Conservation (phyloP, 768 basidiomycete species). For the Lactifluus rugatus region DNA sequence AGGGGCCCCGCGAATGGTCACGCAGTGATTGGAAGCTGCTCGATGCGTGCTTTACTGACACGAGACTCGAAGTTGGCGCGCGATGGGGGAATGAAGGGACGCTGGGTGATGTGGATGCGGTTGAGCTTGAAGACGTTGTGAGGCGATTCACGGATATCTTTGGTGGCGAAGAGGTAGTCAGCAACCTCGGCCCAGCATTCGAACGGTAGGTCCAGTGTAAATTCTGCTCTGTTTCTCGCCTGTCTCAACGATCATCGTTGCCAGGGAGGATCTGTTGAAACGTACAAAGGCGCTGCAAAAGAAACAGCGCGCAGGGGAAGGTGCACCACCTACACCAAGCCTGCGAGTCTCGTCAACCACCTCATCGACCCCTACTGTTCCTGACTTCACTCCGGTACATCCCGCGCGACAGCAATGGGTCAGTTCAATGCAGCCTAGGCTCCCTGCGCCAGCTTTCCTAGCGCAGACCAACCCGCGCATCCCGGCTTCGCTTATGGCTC, state of each 20-base stretch:
- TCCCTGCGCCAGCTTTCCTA: slow-evolving; percentile 28
- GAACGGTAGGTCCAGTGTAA: slow-evolving; percentile 34
- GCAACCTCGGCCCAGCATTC: slow-evolving; percentile 44
- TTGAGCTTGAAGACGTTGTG: slow-evolving; percentile 50
- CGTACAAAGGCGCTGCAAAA: slow-evolving; percentile 47
- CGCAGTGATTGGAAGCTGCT: slow-evolving; percentile 74
- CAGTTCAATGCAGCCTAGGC: slow-evolving; percentile 17
- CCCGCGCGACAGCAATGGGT: slow-evolving; percentile 16
- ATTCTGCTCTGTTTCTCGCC: slow-evolving; percentile 4
- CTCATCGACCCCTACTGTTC: slow-evolving; percentile 33
- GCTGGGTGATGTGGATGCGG: slow-evolving; percentile 43
- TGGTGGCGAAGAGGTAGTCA: slow-evolving; percentile 36
- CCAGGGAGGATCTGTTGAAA: slow-evolving; percentile 42
- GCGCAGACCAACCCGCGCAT: slow-evolving; percentile 23
- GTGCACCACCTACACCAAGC: slow-evolving; percentile 47
- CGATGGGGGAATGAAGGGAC: slow-evolving; percentile 24
- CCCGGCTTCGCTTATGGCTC: slow-evolving; percentile 40
- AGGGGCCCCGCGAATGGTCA: slow-evolving; percentile 41
- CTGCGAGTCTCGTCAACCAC: slow-evolving; percentile 23
- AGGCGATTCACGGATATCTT: slow-evolving; percentile 43
- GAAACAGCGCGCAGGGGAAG: slow-evolving; percentile 48
- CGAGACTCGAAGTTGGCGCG: slow-evolving; percentile 43
- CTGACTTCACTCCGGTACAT: slow-evolving; percentile 42
- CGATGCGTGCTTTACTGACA: slow-evolving; percentile 70
- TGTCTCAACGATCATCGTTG: background rate